Percentiles rank a stretch among this genome's conserved stretches.
phyloP scores from a whole-genome alignment of 1,139 yeast species.

The Diutina ranongensis region DNA sequence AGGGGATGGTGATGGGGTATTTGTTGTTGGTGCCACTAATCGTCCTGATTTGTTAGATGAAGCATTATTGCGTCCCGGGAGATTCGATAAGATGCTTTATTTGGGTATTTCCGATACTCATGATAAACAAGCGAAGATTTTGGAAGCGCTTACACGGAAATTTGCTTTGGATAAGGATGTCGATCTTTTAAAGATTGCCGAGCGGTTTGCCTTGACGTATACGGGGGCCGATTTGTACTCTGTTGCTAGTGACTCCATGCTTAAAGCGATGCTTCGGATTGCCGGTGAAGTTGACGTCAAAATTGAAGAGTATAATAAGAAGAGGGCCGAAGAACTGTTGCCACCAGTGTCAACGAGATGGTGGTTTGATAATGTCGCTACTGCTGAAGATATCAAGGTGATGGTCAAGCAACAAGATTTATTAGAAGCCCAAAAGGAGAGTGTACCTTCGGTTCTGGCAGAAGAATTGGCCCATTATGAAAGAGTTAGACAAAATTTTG shows the following conservation, averaged over 20 bases:
- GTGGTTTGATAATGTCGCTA: constrained; percentile 87
- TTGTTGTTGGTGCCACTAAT: constrained; percentile 95
- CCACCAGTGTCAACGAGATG: constrained; percentile 52
- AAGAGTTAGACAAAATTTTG: constrained; percentile 68
- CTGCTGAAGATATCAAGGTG: constrained; percentile 55
- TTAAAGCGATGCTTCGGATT: constrained; percentile 87
- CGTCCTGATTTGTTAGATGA: constrained; percentile 92
- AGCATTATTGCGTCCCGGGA: constrained; percentile 87
- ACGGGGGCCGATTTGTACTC: constrained; percentile 99
- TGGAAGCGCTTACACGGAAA: constrained; percentile 83
- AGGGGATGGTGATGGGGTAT: constrained; percentile 77
- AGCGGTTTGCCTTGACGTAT: constrained; percentile 70
- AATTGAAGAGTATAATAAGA: constrained; percentile 39
- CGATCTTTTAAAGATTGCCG: constrained; percentile 49
- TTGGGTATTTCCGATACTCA: constrained; percentile 88
- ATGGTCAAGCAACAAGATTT: constrained; percentile 65
- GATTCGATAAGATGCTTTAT: constrained; percentile 91
- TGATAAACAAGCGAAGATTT: constrained; percentile 75
- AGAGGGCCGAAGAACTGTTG: constrained; percentile 16
- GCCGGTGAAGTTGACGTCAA: constrained; percentile 68
- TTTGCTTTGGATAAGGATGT: constrained; percentile 55
- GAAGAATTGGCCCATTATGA: constrained; percentile 80
- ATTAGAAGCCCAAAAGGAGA: constrained; percentile 54
- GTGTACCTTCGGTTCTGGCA: constrained; percentile 77
- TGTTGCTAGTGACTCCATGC: constrained; percentile 85